Evolutionary conservation across 768 basidiomycete genomes (phyloP), one percentile per base, ranked within the genome.

Genomic region (Mycena albidolilacea): DNA sequence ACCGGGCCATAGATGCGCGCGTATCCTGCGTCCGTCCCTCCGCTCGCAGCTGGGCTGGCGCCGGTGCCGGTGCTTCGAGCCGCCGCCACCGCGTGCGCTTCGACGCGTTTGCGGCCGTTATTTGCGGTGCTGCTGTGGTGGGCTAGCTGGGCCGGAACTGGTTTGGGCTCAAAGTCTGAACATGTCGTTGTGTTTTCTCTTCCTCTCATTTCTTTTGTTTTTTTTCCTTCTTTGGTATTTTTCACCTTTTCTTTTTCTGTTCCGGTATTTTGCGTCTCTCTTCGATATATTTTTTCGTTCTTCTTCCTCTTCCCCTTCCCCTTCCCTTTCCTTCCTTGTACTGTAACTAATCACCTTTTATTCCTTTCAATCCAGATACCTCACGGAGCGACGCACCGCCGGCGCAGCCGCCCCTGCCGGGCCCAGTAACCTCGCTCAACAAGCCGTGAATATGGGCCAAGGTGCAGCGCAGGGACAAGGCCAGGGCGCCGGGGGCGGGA

Each of bases 301-400:
- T 23, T 50, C 19, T 10, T n/a, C 6, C 19, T 19, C 7, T 6
- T n/a, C 48, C 48, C 8, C n/a, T 17, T 54, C 19, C 23, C n/a
- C 23, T 62, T 35, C 12, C 1, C 21, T 37, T 39, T 37, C 30
- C 38, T 39, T 19, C 12, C 5, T 41, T 46, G 12, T 54, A 23
- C 44, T 41, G n/a, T 14, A 37, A 38, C 55, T 44, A 41, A 48
- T 70, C 15, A 66, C 65, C 44, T 30, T 50, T 30, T 30, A 30
- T 30, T 30, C 30, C 30, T 76, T 72, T 58, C 76, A 70, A 72
- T 78, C 12, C 75, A 92, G 91, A 78, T 92, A 91, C 75, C 83
- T 92, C 64, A 88, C 86, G 67, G 90, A 92, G 77, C 89, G 92
- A 65, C 85, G 91, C 79, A 81, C 67, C 73, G 65, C 71, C 30